Evolutionary conservation across 2,329 filamentous ascomycete genomes (phyloP).

Genomic region (Claviceps sp.): DNA sequence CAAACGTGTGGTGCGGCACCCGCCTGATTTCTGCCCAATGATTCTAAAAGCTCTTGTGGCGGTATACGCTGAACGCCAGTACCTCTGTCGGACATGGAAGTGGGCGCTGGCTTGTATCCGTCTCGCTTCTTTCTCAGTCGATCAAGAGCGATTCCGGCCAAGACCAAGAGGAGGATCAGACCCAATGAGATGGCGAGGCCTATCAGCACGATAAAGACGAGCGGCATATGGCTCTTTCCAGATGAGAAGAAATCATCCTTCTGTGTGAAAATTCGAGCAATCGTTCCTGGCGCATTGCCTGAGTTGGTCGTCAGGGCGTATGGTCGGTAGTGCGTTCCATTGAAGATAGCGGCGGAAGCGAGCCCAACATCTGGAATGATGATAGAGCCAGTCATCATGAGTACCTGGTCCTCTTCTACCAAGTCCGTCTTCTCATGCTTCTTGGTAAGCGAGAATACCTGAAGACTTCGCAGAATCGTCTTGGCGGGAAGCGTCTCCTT

Average conservation of each 20-base stretch:
- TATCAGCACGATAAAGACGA: slow-evolving; percentile 71
- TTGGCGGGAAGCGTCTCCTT: slow-evolving; percentile 46
- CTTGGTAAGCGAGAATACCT: slow-evolving; percentile 61
- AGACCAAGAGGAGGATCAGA: slow-evolving; percentile 64
- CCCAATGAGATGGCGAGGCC: slow-evolving; percentile 65
- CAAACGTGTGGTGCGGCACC: slow-evolving; percentile 37
- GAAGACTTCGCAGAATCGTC: slow-evolving; percentile 64
- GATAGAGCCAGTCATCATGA: slow-evolving; percentile 78
- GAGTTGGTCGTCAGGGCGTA: slow-evolving; percentile 65
- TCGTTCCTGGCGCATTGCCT: slow-evolving; percentile 53
- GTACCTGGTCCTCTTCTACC: slow-evolving; percentile 51
- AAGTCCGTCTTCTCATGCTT: slow-evolving; percentile 52
- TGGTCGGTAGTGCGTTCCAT: slow-evolving; percentile 65
- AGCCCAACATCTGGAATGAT: slow-evolving; percentile 63
- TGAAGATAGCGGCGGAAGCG: slow-evolving; percentile 76
- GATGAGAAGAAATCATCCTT: slow-evolving; percentile 61
- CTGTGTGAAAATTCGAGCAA: slow-evolving; percentile 74
- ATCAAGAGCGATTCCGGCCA: slow-evolving; percentile 62
- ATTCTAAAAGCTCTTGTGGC: slow-evolving; percentile 45
- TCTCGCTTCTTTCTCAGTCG: slow-evolving; percentile 63
- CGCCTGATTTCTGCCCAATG: slow-evolving; percentile 32
- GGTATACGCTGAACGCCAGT: slow-evolving; percentile 47
- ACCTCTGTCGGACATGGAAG: slow-evolving; percentile 46
- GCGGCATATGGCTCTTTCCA: slow-evolving; percentile 44
- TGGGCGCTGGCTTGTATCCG: slow-evolving; percentile 68